These are phyloP conservation scores for Pterocarpus macrocarpus DNA, from an alignment of 306 rosid species.

Conservation along the genomic window DNA sequence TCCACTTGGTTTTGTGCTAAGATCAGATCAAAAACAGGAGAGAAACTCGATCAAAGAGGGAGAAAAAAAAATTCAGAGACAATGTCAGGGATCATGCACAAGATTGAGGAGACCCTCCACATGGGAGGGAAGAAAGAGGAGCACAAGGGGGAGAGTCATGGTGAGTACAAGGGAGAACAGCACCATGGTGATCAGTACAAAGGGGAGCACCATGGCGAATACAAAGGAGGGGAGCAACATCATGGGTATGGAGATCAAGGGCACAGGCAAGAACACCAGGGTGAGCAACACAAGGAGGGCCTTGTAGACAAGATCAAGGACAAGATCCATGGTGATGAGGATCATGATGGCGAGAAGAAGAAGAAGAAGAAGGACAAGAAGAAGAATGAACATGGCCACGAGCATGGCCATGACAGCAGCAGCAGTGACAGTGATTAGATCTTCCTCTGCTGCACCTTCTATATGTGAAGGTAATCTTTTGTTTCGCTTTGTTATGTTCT, in stretches of 20 bases:
- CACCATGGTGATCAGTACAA: not conserved
- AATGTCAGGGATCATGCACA: constrained; percentile 68
- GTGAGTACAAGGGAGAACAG: constrained; percentile 2
- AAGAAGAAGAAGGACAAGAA: constrained; percentile 55
- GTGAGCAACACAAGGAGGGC: constrained; percentile 55
- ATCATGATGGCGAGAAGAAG: constrained; percentile 33
- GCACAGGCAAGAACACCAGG: constrained; percentile 20
- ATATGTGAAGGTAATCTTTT: constrained; percentile 12
- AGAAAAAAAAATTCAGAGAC: not conserved
- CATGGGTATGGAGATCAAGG: constrained; percentile 23
- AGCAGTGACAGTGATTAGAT: constrained; percentile 77
- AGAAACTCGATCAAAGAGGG: not conserved
- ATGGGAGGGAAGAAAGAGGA: constrained; percentile 63
- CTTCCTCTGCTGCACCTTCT: not conserved
- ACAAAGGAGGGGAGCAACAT: constrained; percentile 25
- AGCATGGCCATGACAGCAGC: constrained; percentile 57
- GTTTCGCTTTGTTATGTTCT: not conserved
- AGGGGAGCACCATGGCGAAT: constrained; percentile 29
- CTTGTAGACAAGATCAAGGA: constrained; percentile 64
- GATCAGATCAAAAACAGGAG: not conserved
- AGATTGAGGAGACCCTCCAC: constrained; percentile 63
- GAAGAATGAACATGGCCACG: constrained; percentile 44
- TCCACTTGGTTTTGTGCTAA: not conserved
- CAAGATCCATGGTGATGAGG: constrained; percentile 60
- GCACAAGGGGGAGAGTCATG: constrained; percentile 43